Evolutionary conservation across 768 basidiomycete genomes (phyloP).

Genomic region (Rhizopogon vesiculosus): DNA sequence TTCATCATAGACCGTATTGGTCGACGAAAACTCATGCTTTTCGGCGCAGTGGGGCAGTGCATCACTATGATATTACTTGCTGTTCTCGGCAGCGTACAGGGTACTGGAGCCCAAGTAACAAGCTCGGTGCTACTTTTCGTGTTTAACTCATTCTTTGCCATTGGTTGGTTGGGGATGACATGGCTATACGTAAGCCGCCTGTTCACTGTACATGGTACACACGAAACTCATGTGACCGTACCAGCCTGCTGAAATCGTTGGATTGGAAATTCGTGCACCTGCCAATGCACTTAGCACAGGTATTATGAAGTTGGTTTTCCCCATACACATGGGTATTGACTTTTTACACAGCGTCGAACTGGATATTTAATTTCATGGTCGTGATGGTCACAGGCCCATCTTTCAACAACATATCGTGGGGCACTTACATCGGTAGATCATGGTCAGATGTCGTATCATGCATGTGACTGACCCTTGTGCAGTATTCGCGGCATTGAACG

Average conservation of each 20-base stretch:
- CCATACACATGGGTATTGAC: not conserved
- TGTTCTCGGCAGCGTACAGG: constrained; percentile 48
- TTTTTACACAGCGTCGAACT: constrained; percentile 29
- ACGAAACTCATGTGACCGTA: not conserved
- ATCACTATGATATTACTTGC: constrained; percentile 58
- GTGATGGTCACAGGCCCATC: constrained; percentile 61
- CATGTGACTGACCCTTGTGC: not conserved
- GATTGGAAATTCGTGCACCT: constrained; percentile 55
- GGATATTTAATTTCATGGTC: constrained; percentile 56
- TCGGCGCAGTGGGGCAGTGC: constrained; percentile 58
- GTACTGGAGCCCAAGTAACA: constrained; percentile 41
- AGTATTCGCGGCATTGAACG: constrained; percentile 56
- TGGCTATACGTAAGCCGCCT: constrained; percentile 53
- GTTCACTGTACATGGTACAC: not conserved
- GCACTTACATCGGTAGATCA: constrained; percentile 50
- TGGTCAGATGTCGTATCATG: not conserved
- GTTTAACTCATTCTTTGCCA: constrained; percentile 69
- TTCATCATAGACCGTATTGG: constrained; percentile 69
- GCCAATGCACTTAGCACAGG: constrained; percentile 61
- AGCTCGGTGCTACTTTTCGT: constrained; percentile 57
- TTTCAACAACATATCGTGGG: constrained; percentile 54
- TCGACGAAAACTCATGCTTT: constrained; percentile 67
- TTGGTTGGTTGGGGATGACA: constrained; percentile 69
- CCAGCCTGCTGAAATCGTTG: constrained; percentile 63
- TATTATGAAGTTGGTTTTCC: not conserved